phyloP scores from a whole-genome alignment of 1,139 yeast genomes.

The Arxiozyma telluris region DNA sequence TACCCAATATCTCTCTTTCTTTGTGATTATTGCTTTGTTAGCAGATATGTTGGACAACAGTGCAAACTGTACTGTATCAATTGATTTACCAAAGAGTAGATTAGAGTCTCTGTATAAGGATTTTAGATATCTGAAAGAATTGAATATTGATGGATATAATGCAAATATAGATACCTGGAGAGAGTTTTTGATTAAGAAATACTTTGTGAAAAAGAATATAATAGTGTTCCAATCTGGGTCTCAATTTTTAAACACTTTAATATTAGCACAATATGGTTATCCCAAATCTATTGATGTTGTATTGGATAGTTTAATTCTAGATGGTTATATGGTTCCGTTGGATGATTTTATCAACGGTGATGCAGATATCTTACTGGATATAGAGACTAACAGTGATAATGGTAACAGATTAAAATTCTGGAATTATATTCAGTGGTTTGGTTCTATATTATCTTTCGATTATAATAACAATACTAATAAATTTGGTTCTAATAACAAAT shows the following conservation, averaged over 20 bases:
- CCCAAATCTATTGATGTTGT: slow-evolving; percentile 34
- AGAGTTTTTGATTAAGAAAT: slow-evolving; percentile 19
- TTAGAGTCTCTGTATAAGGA: slow-evolving; percentile 55
- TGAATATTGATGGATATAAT: slow-evolving; percentile 59
- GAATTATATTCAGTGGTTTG: slow-evolving; percentile 11
- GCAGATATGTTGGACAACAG: neutral
- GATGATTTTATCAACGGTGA: slow-evolving; percentile 17
- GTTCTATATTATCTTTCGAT: slow-evolving; percentile 2
- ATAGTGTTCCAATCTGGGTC: slow-evolving; percentile 25
- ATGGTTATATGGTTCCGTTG: slow-evolving; percentile 25
- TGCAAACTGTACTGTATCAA: neutral
- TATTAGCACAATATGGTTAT: slow-evolving; percentile 26
- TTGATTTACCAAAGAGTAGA: slow-evolving; percentile 36
- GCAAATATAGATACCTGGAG: slow-evolving; percentile 62
- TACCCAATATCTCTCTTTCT: neutral
- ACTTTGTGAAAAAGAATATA: slow-evolving; percentile 17
- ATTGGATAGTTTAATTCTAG: slow-evolving; percentile 29
- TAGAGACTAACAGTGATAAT: neutral
- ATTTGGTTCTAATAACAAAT: neutral
- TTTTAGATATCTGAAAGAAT: slow-evolving; percentile 41
- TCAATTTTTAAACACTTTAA: slow-evolving; percentile 24
- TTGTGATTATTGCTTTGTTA: neutral
- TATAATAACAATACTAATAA: neutral
- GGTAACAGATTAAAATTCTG: neutral
- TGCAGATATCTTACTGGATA: slow-evolving; percentile 3